These are phyloP conservation scores for Leucaena leucocephala DNA, from an alignment of 306 rosid species.

Conservation along the genomic window DNA sequence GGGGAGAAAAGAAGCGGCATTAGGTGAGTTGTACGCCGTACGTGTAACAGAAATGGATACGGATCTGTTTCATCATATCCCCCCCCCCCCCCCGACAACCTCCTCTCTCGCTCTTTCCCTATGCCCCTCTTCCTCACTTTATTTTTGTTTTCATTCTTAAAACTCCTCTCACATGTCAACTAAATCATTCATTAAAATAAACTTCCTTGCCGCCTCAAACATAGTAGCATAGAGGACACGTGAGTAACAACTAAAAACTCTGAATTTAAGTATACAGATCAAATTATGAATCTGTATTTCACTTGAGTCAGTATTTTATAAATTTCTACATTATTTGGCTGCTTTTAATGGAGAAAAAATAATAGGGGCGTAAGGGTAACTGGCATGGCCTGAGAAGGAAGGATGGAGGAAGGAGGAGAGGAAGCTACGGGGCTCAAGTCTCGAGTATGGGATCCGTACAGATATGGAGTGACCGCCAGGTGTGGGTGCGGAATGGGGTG, in stretches of 20 bases:
- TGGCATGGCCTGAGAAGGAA: neutral
- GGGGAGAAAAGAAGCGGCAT: neutral
- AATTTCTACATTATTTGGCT: too few relatives aligned
- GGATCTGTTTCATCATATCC: slow-evolving; percentile 39
- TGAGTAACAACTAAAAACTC: too few relatives aligned
- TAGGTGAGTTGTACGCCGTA: slow-evolving; percentile 57
- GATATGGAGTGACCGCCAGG: slow-evolving; percentile 48
- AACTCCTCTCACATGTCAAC: neutral
- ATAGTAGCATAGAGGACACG: too few relatives aligned
- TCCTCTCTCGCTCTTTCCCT: slow-evolving; percentile 39
- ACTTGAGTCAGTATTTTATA: too few relatives aligned
- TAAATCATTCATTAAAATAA: neutral
- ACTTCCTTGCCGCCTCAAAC: too few relatives aligned
- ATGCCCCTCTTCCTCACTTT: neutral
- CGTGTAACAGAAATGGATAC: slow-evolving; percentile 61
- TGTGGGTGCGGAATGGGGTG: slow-evolving; percentile 40
- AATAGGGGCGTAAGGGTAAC: too few relatives aligned
- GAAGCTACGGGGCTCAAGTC: slow-evolving; percentile 33
- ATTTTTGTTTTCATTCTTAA: too few relatives aligned
- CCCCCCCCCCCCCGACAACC: slow-evolving; percentile 41
- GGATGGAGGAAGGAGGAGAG: slow-evolving; percentile 12
- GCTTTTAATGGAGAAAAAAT: too few relatives aligned
- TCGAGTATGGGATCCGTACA: slow-evolving; percentile 55
- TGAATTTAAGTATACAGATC: too few relatives aligned
- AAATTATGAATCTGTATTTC: too few relatives aligned